phyloP scores from a whole-genome alignment of 2,329 filamentous ascomycete genomes.

The Colletotrichum tofieldiae region DNA sequence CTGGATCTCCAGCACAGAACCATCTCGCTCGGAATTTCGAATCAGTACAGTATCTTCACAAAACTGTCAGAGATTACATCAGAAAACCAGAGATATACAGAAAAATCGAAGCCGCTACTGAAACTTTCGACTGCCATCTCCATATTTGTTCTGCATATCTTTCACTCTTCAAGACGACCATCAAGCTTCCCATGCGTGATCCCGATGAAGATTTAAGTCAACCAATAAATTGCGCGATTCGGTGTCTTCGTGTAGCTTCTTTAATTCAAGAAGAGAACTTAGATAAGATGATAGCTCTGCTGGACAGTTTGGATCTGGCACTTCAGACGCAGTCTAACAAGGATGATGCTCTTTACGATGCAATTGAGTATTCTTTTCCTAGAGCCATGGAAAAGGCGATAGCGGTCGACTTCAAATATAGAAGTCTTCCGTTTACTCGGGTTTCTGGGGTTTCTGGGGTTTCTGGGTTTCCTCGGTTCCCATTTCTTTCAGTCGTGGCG shows the following conservation, averaged over 20 bases:
- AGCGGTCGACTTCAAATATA: too few relatives aligned
- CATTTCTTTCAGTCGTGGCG: background rate
- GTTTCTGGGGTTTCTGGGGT: too few relatives aligned
- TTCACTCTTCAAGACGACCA: background rate
- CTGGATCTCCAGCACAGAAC: too few relatives aligned
- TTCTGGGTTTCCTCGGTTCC: background rate
- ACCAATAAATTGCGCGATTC: background rate
- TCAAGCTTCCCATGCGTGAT: too few relatives aligned
- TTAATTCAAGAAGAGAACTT: background rate
- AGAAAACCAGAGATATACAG: background rate
- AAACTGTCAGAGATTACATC: background rate
- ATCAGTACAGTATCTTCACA: slow-evolving; percentile 4
- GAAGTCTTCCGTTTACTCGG: too few relatives aligned
- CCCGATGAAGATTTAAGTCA: too few relatives aligned
- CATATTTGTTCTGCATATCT: background rate
- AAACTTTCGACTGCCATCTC: background rate
- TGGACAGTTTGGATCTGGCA: background rate
- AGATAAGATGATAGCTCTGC: background rate
- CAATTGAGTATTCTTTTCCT: too few relatives aligned
- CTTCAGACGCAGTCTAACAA: too few relatives aligned
- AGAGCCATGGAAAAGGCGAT: too few relatives aligned
- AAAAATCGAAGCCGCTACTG: background rate
- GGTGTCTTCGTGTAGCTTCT: background rate
- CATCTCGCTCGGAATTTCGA: too few relatives aligned
- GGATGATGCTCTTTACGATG: background rate